Evolutionary conservation across 2,329 filamentous ascomycete species (phyloP).

Genomic region (Phoma sp.): DNA sequence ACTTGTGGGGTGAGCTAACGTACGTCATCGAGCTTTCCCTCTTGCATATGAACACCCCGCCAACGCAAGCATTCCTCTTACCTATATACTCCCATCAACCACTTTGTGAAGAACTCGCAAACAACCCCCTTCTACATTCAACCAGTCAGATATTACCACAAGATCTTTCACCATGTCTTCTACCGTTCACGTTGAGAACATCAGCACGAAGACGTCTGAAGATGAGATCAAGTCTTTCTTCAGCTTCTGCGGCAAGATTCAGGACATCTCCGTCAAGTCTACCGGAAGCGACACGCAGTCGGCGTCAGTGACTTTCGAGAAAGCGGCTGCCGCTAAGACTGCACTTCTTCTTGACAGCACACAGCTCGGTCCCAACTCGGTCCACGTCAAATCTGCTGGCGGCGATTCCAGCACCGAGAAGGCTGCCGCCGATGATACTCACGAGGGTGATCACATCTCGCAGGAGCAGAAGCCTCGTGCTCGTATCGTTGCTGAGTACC

Average conservation of each 20-base stretch:
- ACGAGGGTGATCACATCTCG: constrained; percentile 71
- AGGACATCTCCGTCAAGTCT: constrained; percentile 75
- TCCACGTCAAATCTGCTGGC: constrained; percentile 78
- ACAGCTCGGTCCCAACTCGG: constrained; percentile 76
- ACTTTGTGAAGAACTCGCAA: not conserved
- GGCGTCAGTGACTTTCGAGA: constrained; percentile 95
- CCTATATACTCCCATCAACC: constrained; percentile 5
- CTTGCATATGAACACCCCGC: constrained; percentile 20
- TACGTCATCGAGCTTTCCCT: constrained; percentile 2
- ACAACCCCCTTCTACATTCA: not conserved
- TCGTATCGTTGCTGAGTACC: constrained; percentile 93
- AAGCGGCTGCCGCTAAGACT: constrained; percentile 94
- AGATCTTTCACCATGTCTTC: constrained; percentile 53
- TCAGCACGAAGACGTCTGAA: constrained; percentile 80
- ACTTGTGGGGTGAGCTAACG: constrained; percentile 7
- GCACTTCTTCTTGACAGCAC: constrained; percentile 97
- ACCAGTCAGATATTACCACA: not conserved
- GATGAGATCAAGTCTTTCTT: constrained; percentile 97
- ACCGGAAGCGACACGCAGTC: constrained; percentile 71
- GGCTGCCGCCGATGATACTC: constrained; percentile 57
- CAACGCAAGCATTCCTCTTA: constrained; percentile 6
- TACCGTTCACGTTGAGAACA: constrained; percentile 89
- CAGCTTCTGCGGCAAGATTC: constrained; percentile 95
- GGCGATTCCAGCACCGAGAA: constrained; percentile 68
- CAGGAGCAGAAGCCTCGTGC: constrained; percentile 97